Base-by-base conservation (phyloP, 805 yeast species). In the Saccharomyces kudriavzevii region DNA sequence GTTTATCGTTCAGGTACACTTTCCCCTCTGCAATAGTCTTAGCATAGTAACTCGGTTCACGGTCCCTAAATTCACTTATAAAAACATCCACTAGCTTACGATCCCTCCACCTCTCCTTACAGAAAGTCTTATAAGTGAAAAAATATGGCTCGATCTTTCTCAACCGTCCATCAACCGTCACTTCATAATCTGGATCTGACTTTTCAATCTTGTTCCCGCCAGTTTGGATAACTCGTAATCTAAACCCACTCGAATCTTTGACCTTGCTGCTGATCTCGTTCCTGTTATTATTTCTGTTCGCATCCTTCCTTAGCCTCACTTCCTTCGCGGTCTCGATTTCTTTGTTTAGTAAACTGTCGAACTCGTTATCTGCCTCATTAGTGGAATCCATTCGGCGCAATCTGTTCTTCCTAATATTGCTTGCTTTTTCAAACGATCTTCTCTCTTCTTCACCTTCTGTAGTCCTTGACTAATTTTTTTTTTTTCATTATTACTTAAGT, bases 101-200 rank as follows among this genome's bases (percentile, higher is more conserved):
- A 60, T 85, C 91, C 60, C 92, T 77, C 99, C 99, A 94, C 63
- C 99, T 76, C 65, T 78, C 72, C 69, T 94, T 94, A 70, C 97
- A 91, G 65, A 84, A 88, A 0, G 99, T 94, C 69, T 89, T 75
- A 65, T 94, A 92, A 0, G 96, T 90, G 74, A 81, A 92, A 64
- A 77, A 87, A 67, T 94, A 94, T 0, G 99, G 98, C 1, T 82
- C 76, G 2, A 94, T 87, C 56, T 85, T 74, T 48, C 97, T 72
- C 50, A 88, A 71, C 2, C 80, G 72, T 0, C 87, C 88, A 20
- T 81, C 83, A 2, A 84, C 70, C 0, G 63, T 59, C 60, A 84
- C 85, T 27, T 76, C 68, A 2, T 83, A 82, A 1, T 81, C 85
- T 49, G 82, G 83, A 1, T 80, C 75, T 52, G 77, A 83, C 60